Conservation (phyloP, 1,284 basidiomycete genomes). For the Inonotus hispidus region DNA sequence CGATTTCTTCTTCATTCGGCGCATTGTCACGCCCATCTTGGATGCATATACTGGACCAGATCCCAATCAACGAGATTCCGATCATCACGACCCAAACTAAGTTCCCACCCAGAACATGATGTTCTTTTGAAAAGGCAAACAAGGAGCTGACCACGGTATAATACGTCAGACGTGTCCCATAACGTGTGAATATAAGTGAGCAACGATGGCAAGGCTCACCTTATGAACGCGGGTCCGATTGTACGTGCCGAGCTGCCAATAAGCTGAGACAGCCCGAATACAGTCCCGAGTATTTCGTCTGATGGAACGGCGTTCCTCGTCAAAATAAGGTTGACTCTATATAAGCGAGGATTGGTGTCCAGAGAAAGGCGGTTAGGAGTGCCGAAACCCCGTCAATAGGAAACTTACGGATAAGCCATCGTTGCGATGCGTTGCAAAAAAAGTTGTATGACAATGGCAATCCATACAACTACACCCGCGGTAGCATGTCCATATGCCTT, state of each 20-base stretch:
- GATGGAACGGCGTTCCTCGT: conserved; percentile 20
- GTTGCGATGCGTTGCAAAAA: conserved; percentile 28
- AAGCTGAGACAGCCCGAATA: conserved; percentile 21
- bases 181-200: neutral
- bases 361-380: neutral
- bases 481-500: neutral
- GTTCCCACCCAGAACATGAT: conserved; percentile 11
- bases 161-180: neutral
- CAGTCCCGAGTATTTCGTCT: conserved; percentile 19
- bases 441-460: conserved; percentile 30
- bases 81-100: conserved; percentile 16
- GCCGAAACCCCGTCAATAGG: neutral
- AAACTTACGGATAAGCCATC: conserved; percentile 32
- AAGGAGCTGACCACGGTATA: conserved; percentile 1
- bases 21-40: neutral
- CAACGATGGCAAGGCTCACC: neutral
- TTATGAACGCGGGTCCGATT: conserved; percentile 20
- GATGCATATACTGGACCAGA: conserved; percentile 1
- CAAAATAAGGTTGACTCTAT: conserved; percentile 19
- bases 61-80: neutral
- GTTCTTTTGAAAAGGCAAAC: conserved; percentile 15
- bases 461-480: conserved; percentile 26
- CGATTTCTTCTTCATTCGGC: neutral
- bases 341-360: neutral
- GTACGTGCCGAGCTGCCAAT: conserved; percentile 20